phyloP scores from a whole-genome alignment of 768 basidiomycete genomes.

The Baorangia bicolor region DNA sequence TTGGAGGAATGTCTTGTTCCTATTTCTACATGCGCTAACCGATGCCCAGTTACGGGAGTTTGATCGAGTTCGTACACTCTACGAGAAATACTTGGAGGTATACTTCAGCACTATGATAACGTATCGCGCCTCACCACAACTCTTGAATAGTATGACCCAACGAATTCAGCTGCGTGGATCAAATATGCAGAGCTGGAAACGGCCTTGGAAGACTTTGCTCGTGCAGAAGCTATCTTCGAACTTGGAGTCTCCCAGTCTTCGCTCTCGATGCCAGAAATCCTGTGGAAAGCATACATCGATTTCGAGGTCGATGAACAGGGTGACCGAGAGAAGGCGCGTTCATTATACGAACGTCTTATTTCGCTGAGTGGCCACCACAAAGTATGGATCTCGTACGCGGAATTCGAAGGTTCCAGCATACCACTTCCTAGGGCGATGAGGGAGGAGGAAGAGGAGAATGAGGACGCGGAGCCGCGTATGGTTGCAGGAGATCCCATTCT shows the following conservation, averaged over 20 bases:
- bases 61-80: constrained; percentile 86
- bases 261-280: constrained; percentile 91
- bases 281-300: constrained; percentile 96
- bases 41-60: constrained; percentile 80
- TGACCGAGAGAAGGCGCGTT: constrained; percentile 81
- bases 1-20: constrained; percentile 3
- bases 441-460: constrained; percentile 68
- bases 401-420: constrained; percentile 83
- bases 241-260: constrained; percentile 81
- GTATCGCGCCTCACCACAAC: neutral
- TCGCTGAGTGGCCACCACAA: constrained; percentile 90
- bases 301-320: constrained; percentile 90
- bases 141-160: constrained; percentile 68
- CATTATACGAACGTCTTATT: constrained; percentile 85
- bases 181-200: constrained; percentile 91
- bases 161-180: constrained; percentile 94
- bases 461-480: constrained; percentile 51
- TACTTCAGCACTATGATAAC: constrained; percentile 10
- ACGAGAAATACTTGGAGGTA: constrained; percentile 94
- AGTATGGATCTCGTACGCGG: constrained; percentile 94
- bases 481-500: constrained; percentile 66
- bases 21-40: constrained; percentile 4
- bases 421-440: constrained; percentile 61
- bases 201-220: constrained; percentile 80
- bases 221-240: constrained; percentile 93